A percentile compares a stretch with the other conserved stretches of the same genome.
Evolutionary conservation across 169 alveolate species (phyloP).

Genomic region (Plasmodium coatneyi): DNA sequence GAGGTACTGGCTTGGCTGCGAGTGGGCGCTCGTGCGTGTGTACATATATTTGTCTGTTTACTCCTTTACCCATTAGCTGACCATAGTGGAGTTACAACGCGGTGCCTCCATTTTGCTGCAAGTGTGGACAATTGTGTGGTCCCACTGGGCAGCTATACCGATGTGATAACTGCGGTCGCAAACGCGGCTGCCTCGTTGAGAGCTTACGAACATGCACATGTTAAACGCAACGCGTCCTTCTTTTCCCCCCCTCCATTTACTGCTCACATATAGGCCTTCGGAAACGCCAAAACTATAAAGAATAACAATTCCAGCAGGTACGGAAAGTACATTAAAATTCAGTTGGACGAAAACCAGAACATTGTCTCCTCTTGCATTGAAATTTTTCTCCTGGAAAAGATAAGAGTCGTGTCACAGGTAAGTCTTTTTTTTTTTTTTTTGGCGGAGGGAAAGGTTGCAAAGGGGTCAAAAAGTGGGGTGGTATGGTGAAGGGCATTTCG

Average conservation of each 20-base stretch:
- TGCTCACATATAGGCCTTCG: conserved; percentile 98
- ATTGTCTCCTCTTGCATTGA: conserved; percentile 59
- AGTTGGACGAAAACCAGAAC: conserved; percentile 85
- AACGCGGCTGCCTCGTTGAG: neutral
- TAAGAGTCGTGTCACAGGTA: conserved; percentile 73
- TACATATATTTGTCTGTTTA: conserved; percentile 10
- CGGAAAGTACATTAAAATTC: conserved; percentile 96
- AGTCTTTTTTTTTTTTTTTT: neutral
- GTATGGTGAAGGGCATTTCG: neutral
- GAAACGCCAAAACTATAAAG: conserved; percentile 98
- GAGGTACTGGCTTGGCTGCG: conserved; percentile 17
- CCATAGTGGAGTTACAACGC: neutral
- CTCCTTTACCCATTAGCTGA: neutral
- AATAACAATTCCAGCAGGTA: conserved; percentile 98
- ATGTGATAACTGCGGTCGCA: neutral
- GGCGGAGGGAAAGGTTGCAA: neutral
- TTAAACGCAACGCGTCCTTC: neutral
- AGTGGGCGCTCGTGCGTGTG: neutral
- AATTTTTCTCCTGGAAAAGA: conserved; percentile 71
- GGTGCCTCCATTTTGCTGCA: neutral
- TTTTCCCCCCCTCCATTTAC: conserved; percentile 61
- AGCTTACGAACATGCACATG: neutral
- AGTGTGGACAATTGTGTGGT: neutral
- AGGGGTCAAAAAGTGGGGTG: neutral
- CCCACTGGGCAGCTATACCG: neutral